Base-by-base conservation (phyloP, 805 yeast species). In the Myxozyma neotropica region DNA sequence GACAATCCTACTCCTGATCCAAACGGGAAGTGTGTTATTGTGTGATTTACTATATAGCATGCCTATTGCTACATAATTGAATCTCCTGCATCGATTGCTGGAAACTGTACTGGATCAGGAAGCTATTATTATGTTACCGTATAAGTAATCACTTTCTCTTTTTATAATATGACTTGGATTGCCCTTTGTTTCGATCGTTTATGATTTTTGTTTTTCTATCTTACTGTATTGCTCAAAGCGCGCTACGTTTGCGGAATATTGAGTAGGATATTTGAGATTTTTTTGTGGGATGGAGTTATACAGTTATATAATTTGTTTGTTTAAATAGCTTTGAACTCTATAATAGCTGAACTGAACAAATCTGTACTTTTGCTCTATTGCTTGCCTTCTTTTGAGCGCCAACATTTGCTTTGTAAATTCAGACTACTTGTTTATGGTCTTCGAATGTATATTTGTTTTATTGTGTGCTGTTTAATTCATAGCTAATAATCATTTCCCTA, bases 1-100 rank as follows among this genome's bases (percentile, higher is more conserved):
- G 85, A 84, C 69, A 83, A 84, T 64, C 87, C 81, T 38, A 72
- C 76, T 7, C 72, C 74, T 23, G 64, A 55, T 23, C 29, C 60
- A 26, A 33, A 53, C 17, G 49, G 36, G 8, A 61, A 61, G 51
- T 61, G 65, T 48, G 45, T 31, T 1, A 33, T 61, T 15, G 40
- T 49, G 43, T 61, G 45, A 38, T 6, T 29, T 29, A 29, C 33
- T 10, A 6, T 7, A 29, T 29, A 7, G 10, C 33, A 29, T 6
- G n/a, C n/a, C n/a, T 29, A 29, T 6, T 29, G 33, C 33, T 10
- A 10, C 33, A 29, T 29, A n/a, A n/a, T n/a, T n/a, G n/a, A n/a
- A n/a, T n/a, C n/a, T n/a, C n/a, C n/a, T 29, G 33, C 10, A 29
- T 29, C 10, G 33, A 29, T 29, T 29, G 33, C 10, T 29, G 10